phyloP scores from a whole-genome alignment of 768 basidiomycete species.

The Gloeopeniophorella convolvens region DNA sequence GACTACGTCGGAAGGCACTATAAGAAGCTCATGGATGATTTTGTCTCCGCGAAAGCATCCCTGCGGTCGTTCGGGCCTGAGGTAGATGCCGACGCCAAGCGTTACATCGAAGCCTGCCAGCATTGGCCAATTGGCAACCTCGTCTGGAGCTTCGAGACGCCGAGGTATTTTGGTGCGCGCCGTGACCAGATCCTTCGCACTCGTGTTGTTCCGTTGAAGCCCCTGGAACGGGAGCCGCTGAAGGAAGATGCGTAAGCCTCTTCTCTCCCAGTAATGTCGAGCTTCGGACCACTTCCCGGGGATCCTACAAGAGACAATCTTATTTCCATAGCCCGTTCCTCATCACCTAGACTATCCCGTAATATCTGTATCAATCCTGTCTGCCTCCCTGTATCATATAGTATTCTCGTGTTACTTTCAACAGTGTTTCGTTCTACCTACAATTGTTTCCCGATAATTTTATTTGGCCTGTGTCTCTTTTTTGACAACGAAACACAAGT shows the following conservation, averaged over 20 bases:
- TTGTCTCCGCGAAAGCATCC: conserved; percentile 37
- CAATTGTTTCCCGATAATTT: too few species aligned
- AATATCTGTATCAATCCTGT: too few species aligned
- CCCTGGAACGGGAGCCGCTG: conserved; percentile 18
- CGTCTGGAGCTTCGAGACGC: conserved; percentile 64
- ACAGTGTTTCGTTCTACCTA: too few species aligned
- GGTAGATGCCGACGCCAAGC: conserved; percentile 44
- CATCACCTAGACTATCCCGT: too few species aligned
- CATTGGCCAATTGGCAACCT: conserved; percentile 60
- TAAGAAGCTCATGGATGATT: conserved; percentile 43
- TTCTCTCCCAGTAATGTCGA: neutral
- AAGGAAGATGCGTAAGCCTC: conserved; percentile 7
- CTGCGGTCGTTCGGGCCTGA: conserved; percentile 44
- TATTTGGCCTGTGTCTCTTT: too few species aligned
- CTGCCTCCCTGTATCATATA: too few species aligned
- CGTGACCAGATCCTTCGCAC: conserved; percentile 40
- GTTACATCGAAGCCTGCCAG: conserved; percentile 49
- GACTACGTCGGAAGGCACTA: conserved; percentile 51
- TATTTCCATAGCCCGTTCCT: too few species aligned
- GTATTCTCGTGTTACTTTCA: too few species aligned
- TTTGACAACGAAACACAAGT: too few species aligned
- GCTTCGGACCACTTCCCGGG: neutral
- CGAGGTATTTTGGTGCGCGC: conserved; percentile 57
- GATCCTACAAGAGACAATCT: too few species aligned
- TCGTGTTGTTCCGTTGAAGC: conserved; percentile 19